Conservation (phyloP, 495 filamentous ascomycete species). For the Trichodelitschia bisporula region DNA sequence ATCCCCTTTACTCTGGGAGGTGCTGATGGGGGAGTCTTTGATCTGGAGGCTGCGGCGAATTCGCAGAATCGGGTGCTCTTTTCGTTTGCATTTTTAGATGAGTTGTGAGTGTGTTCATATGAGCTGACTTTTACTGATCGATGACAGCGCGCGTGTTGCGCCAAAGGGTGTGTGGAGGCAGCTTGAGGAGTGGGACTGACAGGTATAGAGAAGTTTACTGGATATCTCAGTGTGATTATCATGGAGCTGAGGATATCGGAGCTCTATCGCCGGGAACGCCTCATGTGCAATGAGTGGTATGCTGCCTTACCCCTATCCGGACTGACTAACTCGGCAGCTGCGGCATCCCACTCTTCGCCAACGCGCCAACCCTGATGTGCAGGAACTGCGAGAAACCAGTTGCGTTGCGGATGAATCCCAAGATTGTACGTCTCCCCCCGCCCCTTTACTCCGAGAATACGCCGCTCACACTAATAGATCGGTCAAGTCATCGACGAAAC, state of each 20-base stretch:
- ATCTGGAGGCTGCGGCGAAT: conserved; percentile 20
- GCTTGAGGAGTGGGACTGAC: background rate
- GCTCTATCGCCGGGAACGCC: conserved; percentile 20
- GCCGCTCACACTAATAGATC: conserved; percentile 9
- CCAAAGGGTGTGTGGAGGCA: conserved; percentile 12
- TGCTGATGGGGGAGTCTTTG: conserved; percentile 18
- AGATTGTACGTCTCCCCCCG: conserved; percentile 10
- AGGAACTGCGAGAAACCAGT: conserved; percentile 24
- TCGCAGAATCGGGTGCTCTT: conserved; percentile 25
- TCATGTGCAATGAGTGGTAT: conserved; percentile 33
- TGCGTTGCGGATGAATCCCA: conserved; percentile 27
- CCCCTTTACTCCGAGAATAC: no score
- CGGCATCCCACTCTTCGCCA: conserved; percentile 28
- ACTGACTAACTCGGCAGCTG: conserved; percentile 17
- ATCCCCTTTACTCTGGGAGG: background rate
- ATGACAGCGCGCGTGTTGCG: conserved; percentile 13
- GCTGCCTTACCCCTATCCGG: conserved; percentile 1
- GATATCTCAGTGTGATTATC: conserved; percentile 32
- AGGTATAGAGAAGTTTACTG: conserved; percentile 22
- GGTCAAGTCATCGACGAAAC: conserved; percentile 31
- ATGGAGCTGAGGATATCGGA: conserved; percentile 26
- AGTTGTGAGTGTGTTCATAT: conserved; percentile 13
- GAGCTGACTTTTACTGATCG: background rate
- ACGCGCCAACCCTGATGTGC: conserved; percentile 21
- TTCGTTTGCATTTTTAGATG: conserved; percentile 33